Conservation (phyloP, 352 stramenopile genomes). For the Phytophthora syringae region DNA sequence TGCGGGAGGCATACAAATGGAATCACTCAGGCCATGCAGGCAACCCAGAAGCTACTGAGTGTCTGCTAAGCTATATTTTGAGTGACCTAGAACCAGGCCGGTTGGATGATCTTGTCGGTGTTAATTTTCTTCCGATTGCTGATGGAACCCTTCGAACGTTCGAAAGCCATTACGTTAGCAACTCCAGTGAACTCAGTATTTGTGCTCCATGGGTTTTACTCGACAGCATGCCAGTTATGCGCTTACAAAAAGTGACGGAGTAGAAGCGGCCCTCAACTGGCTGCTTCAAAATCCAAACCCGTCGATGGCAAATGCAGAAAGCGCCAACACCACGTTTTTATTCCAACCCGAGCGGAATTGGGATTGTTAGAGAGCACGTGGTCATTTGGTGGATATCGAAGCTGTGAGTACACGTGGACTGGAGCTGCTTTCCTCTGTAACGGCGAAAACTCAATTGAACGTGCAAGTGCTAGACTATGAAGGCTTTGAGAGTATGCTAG, state of each 20-base stretch:
- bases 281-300: constrained; percentile 64
- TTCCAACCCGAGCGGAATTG: constrained; percentile 54
- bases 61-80: constrained; percentile 60
- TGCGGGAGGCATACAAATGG: constrained; percentile 51
- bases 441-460: constrained; percentile 45
- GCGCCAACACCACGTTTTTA: constrained; percentile 41
- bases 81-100: constrained; percentile 38
- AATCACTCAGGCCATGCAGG: constrained; percentile 49
- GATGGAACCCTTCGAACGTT: constrained; percentile 56
- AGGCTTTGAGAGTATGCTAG: constrained; percentile 63
- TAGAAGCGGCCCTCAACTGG: constrained; percentile 74
- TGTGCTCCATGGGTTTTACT: constrained; percentile 76
- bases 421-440: constrained; percentile 43
- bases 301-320: constrained; percentile 29
- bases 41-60: constrained; percentile 41
- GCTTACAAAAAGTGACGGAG: constrained; percentile 37
- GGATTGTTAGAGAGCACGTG: constrained; percentile 44
- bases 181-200: constrained; percentile 49
- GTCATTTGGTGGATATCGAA: constrained; percentile 50
- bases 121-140: constrained; percentile 66
- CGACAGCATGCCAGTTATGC: constrained; percentile 50
- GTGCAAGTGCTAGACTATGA: constrained; percentile 55
- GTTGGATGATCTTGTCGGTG: constrained; percentile 44
- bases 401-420: constrained; percentile 35
- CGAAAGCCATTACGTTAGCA: too few species aligned